Base-by-base conservation (phyloP, 352 stramenopile species). In the Phytophthora macrochlamydospora region DNA sequence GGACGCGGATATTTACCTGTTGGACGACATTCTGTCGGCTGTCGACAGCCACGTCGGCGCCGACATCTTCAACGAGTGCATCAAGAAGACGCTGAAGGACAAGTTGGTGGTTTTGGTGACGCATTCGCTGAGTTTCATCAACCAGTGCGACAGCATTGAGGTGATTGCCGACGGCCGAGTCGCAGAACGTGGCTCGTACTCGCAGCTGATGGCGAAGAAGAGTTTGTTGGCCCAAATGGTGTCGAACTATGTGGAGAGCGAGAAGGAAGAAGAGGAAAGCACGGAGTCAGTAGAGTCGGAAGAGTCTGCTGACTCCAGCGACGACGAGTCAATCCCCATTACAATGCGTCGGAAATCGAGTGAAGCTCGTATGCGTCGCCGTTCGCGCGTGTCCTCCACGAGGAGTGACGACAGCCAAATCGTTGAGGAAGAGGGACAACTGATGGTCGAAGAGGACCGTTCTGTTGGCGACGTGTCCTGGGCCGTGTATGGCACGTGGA, bases 1-100 rank as follows among this genome's bases (percentile, higher is more conserved):
- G 58, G 71, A 97, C 52, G 85, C 93, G 2, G 96, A 99, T 59
- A 88, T 99, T 44, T 98, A 98, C 73, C 60, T 99, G 13, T 75
- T 99, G 18, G 98, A 99, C 66, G 97, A 99, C 68, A 90, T 97
- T 35, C 73, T 99, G 13, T 94, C 88, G 28, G 97, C 97, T 5
- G 97, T 99, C 0, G 97, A 99, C 78, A 97, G 91, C 49, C 95
- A 99, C 69, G 97, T 99, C 5, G 97, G 90, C 11, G 87, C 87
- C 58, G 90, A 98, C 64, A 89, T 99, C 31, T 99, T 99, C 65
- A 71, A 89, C 7, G 68, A 99, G 48, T 98, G 94, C 62, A 97
- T 99, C 67, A 85, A 89, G 65, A 75, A 76, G 42, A 76, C 96
- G 18, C 72, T 91, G 18, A 75, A 92, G 67, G 73, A 86, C 67